Base-by-base conservation (phyloP, 176 grass and related monocot genomes). In the Oryza meyeriana region DNA sequence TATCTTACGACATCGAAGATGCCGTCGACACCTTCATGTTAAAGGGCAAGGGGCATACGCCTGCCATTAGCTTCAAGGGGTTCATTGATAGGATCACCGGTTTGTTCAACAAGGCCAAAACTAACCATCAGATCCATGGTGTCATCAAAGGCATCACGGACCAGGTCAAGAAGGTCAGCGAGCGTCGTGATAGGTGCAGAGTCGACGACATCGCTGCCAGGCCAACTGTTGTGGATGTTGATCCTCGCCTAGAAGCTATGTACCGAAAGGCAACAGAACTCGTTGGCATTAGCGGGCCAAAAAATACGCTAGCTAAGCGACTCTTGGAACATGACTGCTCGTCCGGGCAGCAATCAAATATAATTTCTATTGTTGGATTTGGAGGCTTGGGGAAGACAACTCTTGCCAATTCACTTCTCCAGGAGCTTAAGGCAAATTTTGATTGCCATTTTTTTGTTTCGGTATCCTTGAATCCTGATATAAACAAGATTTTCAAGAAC, bases 361-460 rank as follows among this genome's bases (percentile, higher is more conserved):
- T 72, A 72, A 30, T 48, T 61, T 61, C 58, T 61, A 61, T 61
- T 27, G 22, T 61, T 25, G 58, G 58, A 1, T 61, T 61, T 2
- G 41, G 70, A 48, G 70, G 70, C 1, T 20, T 72, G n/a, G 70
- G 70, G 5, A 72, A 72, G 39, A 72, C 70, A 11, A 72, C 70
- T 29, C 41, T 72, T 48, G 70, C 70, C 0, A 72, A 72, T 72
- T 3, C 26, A 48, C 20, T 72, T 8, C 3, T 72, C 1, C 40
- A 72, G 2, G 58, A 77, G 31, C 36, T 30, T 3, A 64, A 44
- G 1, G 1, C 4, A 44, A 20, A 64, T 3, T 77, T 77, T 77
- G 58, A 64, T 41, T 42, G 35, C 8, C 35, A 64, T 22, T 3
- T 29, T 31, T 77, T 77, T 30, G 58, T 77, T 17, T 64, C 58